Percentiles rank a stretch among this genome's conserved stretches.
These are phyloP conservation scores for Tetragonia tetragonoides DNA, from an alignment of 148 eudicot genomes.

Conservation along the genomic window DNA sequence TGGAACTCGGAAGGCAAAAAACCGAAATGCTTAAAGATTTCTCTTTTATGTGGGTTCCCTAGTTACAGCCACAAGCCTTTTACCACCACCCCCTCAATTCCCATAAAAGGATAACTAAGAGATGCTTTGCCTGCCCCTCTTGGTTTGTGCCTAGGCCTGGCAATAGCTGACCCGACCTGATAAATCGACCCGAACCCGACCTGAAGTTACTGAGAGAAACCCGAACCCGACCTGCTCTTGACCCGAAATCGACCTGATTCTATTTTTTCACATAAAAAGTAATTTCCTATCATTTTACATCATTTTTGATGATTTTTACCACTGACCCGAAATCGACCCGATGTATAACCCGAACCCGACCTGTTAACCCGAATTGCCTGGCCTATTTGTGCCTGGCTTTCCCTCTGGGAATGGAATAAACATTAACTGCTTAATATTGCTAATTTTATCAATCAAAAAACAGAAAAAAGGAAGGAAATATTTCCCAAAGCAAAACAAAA, in stretches of 20 bases:
- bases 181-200: no score
- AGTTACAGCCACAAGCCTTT: background rate
- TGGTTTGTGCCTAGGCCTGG: background rate
- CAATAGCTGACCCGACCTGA: no score
- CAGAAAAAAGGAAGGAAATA: background rate
- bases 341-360: no score
- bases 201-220: no score
- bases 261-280: no score
- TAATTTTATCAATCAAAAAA: background rate
- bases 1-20: background rate
- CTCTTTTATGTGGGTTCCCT: background rate
- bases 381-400: background rate
- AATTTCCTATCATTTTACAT: no score
- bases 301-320: no score
- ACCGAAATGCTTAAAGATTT: background rate
- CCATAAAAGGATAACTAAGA: background rate
- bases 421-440: background rate
- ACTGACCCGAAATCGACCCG: no score
- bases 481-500: background rate
- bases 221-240: no score
- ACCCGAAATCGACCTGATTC: no score
- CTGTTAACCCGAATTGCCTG: no score
- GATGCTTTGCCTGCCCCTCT: background rate
- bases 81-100: background rate
- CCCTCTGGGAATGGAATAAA: background rate